Conservation (phyloP, 305 asterid genomes). For the Fraxinus sp. region DNA sequence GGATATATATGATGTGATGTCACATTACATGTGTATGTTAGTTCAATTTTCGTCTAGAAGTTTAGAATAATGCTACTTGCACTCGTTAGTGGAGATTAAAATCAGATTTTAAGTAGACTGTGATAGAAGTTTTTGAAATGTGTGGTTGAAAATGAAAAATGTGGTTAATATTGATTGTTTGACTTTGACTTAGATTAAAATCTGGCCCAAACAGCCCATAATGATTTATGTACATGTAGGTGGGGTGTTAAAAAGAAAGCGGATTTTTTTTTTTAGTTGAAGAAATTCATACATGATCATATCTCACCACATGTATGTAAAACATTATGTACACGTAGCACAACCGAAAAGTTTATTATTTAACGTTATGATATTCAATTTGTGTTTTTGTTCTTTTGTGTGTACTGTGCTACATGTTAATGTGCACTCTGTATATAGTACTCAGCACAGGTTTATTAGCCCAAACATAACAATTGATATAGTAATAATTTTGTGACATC, state of each 20-base stretch:
- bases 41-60: not conserved
- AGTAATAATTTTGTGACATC: not conserved
- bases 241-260: not conserved
- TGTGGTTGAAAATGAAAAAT: too few species aligned
- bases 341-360: not conserved
- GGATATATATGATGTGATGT: not conserved
- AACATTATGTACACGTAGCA: not conserved
- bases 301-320: too few species aligned
- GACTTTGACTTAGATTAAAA: too few species aligned
- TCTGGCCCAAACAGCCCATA: not conserved
- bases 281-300: not conserved
- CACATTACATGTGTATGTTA: constrained; percentile 6
- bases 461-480: not conserved
- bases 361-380: not conserved
- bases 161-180: too few species aligned
- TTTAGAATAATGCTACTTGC: not conserved
- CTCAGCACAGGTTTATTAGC: not conserved
- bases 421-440: not conserved
- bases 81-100: not conserved
- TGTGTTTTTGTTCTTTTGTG: not conserved
- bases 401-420: not conserved
- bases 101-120: too few species aligned
- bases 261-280: too few species aligned
- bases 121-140: too few species aligned
- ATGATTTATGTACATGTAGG: too few species aligned